Evolutionary conservation across 805 yeast species (phyloP).

Genomic region (Grigorovia jiainica): DNA sequence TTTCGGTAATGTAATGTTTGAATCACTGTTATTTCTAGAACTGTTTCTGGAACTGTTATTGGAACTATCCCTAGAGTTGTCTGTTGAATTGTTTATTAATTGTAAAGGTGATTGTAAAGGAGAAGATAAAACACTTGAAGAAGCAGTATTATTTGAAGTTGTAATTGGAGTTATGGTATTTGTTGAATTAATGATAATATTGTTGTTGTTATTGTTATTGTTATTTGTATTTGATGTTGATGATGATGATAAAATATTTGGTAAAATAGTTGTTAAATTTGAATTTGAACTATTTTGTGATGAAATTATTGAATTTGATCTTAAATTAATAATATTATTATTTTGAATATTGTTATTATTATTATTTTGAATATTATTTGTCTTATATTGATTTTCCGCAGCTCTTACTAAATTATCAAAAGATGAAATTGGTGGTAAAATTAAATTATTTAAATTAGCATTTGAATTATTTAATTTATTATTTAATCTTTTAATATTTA

Average conservation of each 20-base stretch:
- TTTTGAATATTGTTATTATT: not conserved
- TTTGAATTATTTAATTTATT: not conserved
- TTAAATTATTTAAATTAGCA: not conserved
- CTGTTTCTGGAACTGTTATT: not conserved
- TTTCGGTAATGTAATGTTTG: not conserved
- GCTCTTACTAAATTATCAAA: constrained; percentile 23
- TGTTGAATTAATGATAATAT: too few species aligned
- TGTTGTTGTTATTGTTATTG: not conserved
- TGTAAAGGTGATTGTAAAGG: not conserved
- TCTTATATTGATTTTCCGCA: constrained; percentile 18
- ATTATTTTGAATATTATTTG: not conserved
- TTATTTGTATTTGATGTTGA: not conserved
- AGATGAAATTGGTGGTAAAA: constrained; percentile 25
- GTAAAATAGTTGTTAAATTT: not conserved
- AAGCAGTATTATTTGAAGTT: not conserved
- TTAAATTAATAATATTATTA: not conserved
- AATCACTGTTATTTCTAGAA: not conserved
- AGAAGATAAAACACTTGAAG: not conserved
- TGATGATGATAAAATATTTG: not conserved
- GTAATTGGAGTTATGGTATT: not conserved
- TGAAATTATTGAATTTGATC: not conserved
- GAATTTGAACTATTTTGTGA: not conserved
- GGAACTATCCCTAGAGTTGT: too few species aligned
- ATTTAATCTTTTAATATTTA: not conserved
- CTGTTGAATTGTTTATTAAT: not conserved